Base-by-base conservation (phyloP, 768 basidiomycete species). In the Dioszegia crocea region DNA sequence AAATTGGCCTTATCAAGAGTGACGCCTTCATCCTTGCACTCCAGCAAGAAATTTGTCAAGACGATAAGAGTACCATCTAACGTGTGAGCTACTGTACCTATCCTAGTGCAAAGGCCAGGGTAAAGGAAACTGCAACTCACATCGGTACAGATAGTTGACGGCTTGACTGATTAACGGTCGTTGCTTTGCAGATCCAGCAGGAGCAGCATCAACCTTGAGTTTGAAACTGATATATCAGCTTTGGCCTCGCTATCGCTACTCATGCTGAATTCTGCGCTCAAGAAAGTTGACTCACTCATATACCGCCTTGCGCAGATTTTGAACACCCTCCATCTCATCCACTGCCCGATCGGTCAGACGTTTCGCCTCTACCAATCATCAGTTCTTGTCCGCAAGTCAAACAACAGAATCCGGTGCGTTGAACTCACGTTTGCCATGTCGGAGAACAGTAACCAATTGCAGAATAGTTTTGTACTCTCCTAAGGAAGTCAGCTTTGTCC, bases 391-490 rank as follows among this genome's bases (percentile, higher is more conserved):
- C 29, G 41, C 46, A 45, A 6, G 21, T 24, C 43, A 48, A 36
- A 16, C 21, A 38, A 11, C 11, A 2, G 29, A 23, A 23, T 36
- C 39, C 29, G 14, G 16, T 36, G 1, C 31, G 55, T 39, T 14
- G 21, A 21, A 64, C 71, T 39, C 40, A 74, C 86, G 79, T 76
- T 97, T 97, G 19, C 96, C 94, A 67, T 93, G 83, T 8, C 89
- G 88, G 29, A 97, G 82, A 11, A 97, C 87, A 4, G 90, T 87
- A 45, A 96, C 90, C 57, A 99, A 86, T 62, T 93, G 91, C 40
- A 99, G 79, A 62, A 98, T 96, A 3, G 87, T 89, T 80, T 97
- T 97, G 81, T 97, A 99, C 69, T 98, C 93, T 38, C 93, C 93
- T 93, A 61, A n/a, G 52, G 14, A 59, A 40, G 30, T 62, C 30